phyloP scores from a whole-genome alignment of 1,284 basidiomycete genomes.

The Xanthoconium separans region DNA sequence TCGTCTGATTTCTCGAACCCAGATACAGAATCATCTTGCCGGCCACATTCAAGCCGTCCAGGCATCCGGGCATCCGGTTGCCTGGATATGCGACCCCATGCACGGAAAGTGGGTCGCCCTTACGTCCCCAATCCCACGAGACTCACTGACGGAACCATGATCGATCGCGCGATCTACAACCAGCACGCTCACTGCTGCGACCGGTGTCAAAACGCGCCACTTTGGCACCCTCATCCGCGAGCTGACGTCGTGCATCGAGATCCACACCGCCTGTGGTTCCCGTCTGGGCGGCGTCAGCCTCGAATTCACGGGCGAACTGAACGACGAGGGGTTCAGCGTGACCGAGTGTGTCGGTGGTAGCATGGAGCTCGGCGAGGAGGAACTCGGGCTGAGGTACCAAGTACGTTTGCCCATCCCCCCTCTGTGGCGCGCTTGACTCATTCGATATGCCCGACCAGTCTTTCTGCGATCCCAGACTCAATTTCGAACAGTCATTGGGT shows the following conservation, averaged over 20 bases:
- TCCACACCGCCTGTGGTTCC: conserved; percentile 73
- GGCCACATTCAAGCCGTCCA: conserved; percentile 86
- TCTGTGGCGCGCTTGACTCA: neutral
- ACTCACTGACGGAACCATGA: neutral
- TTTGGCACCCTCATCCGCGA: conserved; percentile 92
- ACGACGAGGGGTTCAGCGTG: conserved; percentile 91
- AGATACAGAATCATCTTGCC: conserved; percentile 79
- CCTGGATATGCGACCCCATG: conserved; percentile 98
- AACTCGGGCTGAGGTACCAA: conserved; percentile 75
- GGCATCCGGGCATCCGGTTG: conserved; percentile 79
- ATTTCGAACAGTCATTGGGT: conserved; percentile 84
- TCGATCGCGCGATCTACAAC: no score
- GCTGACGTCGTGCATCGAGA: conserved; percentile 77
- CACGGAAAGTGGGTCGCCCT: conserved; percentile 79
- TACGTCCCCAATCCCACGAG: neutral
- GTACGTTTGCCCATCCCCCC: conserved; percentile 36
- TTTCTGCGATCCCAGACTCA: conserved; percentile 80
- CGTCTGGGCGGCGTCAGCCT: conserved; percentile 93
- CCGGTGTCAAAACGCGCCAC: conserved; percentile 84
- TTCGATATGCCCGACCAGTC: conserved; percentile 41
- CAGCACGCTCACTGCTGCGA: conserved; percentile 78
- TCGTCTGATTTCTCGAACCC: neutral
- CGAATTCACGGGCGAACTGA: conserved; percentile 95
- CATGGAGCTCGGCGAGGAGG: conserved; percentile 75
- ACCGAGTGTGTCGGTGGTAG: conserved; percentile 82